A percentile compares a stretch with the other conserved stretches of the same genome.
These are phyloP conservation scores for Penicillium sp. DNA, from an alignment of 2,329 filamentous ascomycete genomes.

Conservation along the genomic window DNA sequence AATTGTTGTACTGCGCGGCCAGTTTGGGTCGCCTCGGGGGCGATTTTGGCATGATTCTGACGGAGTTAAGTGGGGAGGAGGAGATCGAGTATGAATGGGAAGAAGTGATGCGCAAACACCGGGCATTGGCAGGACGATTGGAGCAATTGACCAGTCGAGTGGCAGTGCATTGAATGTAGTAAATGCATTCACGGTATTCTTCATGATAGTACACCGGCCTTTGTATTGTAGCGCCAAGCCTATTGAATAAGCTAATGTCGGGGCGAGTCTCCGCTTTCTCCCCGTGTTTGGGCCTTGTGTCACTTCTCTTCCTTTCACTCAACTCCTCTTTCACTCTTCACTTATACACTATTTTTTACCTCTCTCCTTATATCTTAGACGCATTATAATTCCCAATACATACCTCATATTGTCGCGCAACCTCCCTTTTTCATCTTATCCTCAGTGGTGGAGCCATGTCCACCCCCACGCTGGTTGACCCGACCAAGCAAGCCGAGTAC, in stretches of 20 bases:
- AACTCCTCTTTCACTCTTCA: background rate
- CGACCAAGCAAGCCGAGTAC: slow-evolving; percentile 48
- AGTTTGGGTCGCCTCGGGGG: slow-evolving; percentile 87
- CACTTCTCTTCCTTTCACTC: slow-evolving; percentile 6
- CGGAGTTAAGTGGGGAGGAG: slow-evolving; percentile 54
- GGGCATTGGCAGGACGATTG: slow-evolving; percentile 72
- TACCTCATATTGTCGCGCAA: background rate
- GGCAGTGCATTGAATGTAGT: slow-evolving; percentile 13
- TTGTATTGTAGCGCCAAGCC: background rate
- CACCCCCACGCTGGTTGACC: slow-evolving; percentile 41
- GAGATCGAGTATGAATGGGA: slow-evolving; percentile 69
- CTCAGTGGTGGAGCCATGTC: slow-evolving; percentile 28
- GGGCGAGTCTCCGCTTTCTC: slow-evolving; percentile 19
- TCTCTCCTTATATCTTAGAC: background rate
- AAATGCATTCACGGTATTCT: background rate
- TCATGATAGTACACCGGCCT: background rate
- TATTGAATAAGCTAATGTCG: background rate
- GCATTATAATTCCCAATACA: background rate
- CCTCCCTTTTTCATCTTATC: background rate
- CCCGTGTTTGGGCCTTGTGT: slow-evolving; percentile 14
- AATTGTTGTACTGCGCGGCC: slow-evolving; percentile 89
- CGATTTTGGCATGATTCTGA: slow-evolving; percentile 88
- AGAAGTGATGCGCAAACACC: slow-evolving; percentile 83
- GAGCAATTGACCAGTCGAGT: slow-evolving; percentile 40
- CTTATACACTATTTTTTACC: background rate